These are phyloP conservation scores for Pichiaceae sp. DNA, from an alignment of 1,139 yeast genomes.

Conservation along the genomic window DNA sequence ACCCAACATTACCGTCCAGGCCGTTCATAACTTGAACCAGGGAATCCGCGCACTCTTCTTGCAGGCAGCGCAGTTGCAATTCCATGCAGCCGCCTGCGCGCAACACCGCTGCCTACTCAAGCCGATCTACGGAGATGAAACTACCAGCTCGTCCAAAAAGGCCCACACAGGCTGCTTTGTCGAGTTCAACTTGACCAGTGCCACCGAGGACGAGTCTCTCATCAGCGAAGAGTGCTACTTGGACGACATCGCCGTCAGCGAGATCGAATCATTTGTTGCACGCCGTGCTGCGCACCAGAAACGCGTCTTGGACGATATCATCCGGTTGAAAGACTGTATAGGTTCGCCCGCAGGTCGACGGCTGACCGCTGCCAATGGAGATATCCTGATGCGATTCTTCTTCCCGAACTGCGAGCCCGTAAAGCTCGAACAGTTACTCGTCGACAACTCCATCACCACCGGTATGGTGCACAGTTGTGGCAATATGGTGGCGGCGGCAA, in stretches of 20 bases:
- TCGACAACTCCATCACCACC: constrained; percentile 41
- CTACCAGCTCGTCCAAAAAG: constrained; percentile 6
- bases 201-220: constrained; percentile 15
- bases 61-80: constrained; percentile 16
- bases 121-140: constrained; percentile 7
- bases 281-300: constrained; percentile 28
- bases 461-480: constrained; percentile 26
- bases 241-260: constrained; percentile 31
- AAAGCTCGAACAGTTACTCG: constrained; percentile 40
- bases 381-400: constrained; percentile 32
- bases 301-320: constrained; percentile 30
- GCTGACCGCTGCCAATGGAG: constrained; percentile 4
- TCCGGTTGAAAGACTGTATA: constrained; percentile 33
- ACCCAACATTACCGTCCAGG: constrained; percentile 26
- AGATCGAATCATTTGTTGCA: constrained; percentile 16
- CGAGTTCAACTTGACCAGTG: constrained; percentile 34
- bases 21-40: constrained; percentile 29
- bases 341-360: constrained; percentile 27
- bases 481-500: neutral
- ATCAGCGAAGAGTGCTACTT: constrained; percentile 46
- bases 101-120: neutral
- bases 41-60: constrained; percentile 26
- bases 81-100: neutral
- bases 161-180: constrained; percentile 36
- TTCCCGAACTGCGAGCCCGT: constrained; percentile 49